Base-by-base conservation (phyloP, 768 basidiomycete genomes). In the Serendipita sp. region DNA sequence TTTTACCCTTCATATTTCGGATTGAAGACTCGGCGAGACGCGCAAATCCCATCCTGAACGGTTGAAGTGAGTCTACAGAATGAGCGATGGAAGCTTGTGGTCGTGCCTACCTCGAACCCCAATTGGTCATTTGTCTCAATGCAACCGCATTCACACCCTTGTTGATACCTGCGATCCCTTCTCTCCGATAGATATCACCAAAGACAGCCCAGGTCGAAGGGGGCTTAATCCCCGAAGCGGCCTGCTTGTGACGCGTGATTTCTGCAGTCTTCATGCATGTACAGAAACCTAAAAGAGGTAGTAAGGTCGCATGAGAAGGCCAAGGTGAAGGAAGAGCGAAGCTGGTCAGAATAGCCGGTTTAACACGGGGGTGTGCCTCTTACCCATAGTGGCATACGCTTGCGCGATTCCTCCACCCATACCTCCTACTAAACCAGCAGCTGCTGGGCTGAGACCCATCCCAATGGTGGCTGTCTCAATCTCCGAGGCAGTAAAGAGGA, bases 381-480 rank as follows among this genome's bases (percentile, higher is more conserved):
- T 72, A 94, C 96, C 96, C 94, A 99, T 98, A n/a, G 96, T 98
- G 67, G 93, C 94, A 73, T 99, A 99, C 34, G 96, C 95, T 76
- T 99, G 96, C 46, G 88, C 91, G 69, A 98, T 77, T 79, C 96
- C 96, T 72, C 96, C 96, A 11, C 89, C 88, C 89, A 98, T 97
- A 68, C 96, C 96, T 68, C 96, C 96, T 62, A 98, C 75, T 69
- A 98, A 80, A 69, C 96, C 96, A 65, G 89, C 88, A 48, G 80
- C 78, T 30, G 85, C 92, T 35, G 91, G 86, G 70, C 80, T 87
- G 66, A 94, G 75, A 8, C 91, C 91, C 71, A 87, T 77, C 7
- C 72, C 69, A 52, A 84, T 78, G 18, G 78, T 76, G 18, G 81
- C 80, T 16, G 83, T 81, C 74, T 98, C 93, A 38, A 98, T 88